phyloP scores from a whole-genome alignment of 1,284 basidiomycete species.

The Leucoagaricus sp. region DNA sequence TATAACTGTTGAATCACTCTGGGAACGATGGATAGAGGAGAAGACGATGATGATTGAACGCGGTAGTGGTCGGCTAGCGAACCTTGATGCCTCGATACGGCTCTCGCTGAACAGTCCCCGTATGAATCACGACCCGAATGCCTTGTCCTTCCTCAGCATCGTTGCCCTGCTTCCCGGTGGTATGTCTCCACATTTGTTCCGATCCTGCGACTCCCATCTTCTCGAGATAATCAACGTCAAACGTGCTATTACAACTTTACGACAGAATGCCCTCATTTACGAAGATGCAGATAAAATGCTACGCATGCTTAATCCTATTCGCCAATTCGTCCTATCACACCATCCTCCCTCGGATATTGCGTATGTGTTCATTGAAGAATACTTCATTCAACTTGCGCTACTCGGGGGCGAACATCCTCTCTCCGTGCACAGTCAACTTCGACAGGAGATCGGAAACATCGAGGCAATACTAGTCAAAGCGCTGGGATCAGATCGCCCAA shows the following conservation, averaged over 20 bases:
- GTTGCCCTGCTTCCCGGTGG: slow-evolving; percentile 28
- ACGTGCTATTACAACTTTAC: slow-evolving; percentile 25
- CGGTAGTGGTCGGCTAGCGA: slow-evolving; percentile 25
- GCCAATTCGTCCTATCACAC: slow-evolving; percentile 21
- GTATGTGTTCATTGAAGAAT: slow-evolving; percentile 8
- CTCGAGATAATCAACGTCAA: slow-evolving; percentile 20
- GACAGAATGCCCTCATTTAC: slow-evolving; percentile 27
- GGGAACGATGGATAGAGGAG: slow-evolving; percentile 29
- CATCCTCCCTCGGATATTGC: slow-evolving; percentile 20
- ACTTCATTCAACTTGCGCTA: slow-evolving; percentile 4
- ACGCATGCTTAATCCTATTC: slow-evolving; percentile 28
- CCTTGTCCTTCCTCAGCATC: slow-evolving; percentile 24
- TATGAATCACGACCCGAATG: slow-evolving; percentile 24
- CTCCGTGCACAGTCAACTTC: not conserved
- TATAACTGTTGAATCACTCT: slow-evolving; percentile 26
- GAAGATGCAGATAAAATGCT: slow-evolving; percentile 20
- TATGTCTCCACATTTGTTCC: slow-evolving; percentile 19
- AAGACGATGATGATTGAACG: slow-evolving; percentile 26
- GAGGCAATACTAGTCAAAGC: slow-evolving; percentile 3
- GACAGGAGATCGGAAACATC: slow-evolving; percentile 3
- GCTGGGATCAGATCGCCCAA: not conserved
- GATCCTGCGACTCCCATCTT: slow-evolving; percentile 18
- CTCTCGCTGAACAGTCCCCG: slow-evolving; percentile 26
- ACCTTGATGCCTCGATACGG: slow-evolving; percentile 26
- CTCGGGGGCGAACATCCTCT: not conserved